Conservation (phyloP, 495 filamentous ascomycete species). For the Penicillium steckii region DNA sequence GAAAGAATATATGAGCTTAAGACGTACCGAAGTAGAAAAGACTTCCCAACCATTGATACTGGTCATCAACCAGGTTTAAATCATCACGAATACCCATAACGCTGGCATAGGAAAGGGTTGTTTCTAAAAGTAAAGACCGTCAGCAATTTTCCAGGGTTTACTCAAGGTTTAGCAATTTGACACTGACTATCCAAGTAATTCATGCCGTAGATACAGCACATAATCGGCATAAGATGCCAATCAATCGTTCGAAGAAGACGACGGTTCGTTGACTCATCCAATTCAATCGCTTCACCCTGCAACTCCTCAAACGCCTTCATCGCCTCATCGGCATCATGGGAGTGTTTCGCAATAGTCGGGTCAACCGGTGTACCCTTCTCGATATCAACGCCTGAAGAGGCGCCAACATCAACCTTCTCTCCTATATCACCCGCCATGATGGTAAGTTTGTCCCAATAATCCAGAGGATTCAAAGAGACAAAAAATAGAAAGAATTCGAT, state of each 20-base stretch:
- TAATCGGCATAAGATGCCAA: conserved; percentile 59
- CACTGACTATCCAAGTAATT: conserved; percentile 60
- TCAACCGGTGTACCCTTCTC: conserved; percentile 27
- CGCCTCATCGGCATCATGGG: conserved; percentile 60
- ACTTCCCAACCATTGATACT: conserved; percentile 56
- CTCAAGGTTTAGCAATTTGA: background rate
- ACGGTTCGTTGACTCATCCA: conserved; percentile 57
- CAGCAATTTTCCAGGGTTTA: background rate
- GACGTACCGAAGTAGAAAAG: conserved; percentile 60
- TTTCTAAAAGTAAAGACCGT: conserved; percentile 35
- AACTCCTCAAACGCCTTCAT: conserved; percentile 53
- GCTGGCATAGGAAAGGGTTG: conserved; percentile 61
- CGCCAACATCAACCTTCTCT: conserved; percentile 14
- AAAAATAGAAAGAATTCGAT: too few species aligned
- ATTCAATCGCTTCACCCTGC: conserved; percentile 45
- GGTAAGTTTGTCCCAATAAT: background rate
- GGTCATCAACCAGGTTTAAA: conserved; percentile 37
- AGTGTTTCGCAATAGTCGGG: conserved; percentile 47
- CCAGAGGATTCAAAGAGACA: background rate
- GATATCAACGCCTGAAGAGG: conserved; percentile 24
- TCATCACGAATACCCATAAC: conserved; percentile 60
- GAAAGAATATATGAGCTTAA: background rate
- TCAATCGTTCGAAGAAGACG: conserved; percentile 58
- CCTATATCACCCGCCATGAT: conserved; percentile 21
- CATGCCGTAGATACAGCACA: conserved; percentile 63